These are phyloP conservation scores for Pistacia atlantica DNA, from an alignment of 345 rosid species.

Conservation along the genomic window DNA sequence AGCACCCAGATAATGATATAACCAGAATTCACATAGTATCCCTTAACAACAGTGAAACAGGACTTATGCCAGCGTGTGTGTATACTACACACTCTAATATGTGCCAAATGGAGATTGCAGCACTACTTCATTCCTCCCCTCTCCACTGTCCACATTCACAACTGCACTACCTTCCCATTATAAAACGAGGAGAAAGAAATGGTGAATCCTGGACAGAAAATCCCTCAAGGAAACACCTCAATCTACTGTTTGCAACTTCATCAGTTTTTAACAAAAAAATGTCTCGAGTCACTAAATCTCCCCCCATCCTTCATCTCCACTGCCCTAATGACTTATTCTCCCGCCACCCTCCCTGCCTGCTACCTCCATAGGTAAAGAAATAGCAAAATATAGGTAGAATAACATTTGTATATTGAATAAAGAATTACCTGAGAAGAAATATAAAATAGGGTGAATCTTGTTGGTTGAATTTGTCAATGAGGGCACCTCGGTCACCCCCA, in stretches of 20 bases:
- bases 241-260: neutral
- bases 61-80: neutral
- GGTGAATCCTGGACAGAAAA: neutral
- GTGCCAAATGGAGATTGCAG: neutral
- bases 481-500: constrained; percentile 88
- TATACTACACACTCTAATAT: constrained; percentile 5
- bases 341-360: neutral
- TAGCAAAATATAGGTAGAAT: neutral
- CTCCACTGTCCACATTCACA: neutral
- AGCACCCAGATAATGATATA: neutral
- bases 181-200: neutral
- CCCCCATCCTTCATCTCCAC: constrained; percentile 5
- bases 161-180: neutral
- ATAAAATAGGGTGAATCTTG: constrained; percentile 76
- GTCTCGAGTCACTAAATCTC: neutral
- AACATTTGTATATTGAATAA: constrained; percentile 12
- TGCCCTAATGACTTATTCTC: neutral
- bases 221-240: neutral
- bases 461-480: constrained; percentile 72
- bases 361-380: neutral
- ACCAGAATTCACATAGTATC: neutral
- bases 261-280: neutral
- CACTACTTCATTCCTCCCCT: neutral
- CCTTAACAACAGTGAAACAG: neutral
- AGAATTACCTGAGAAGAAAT: constrained; percentile 79